A percentile compares a stretch with the other conserved stretches of the same genome.
Conservation (phyloP, 257 asterid genomes). For the Dorcoceras hygrometricum region DNA sequence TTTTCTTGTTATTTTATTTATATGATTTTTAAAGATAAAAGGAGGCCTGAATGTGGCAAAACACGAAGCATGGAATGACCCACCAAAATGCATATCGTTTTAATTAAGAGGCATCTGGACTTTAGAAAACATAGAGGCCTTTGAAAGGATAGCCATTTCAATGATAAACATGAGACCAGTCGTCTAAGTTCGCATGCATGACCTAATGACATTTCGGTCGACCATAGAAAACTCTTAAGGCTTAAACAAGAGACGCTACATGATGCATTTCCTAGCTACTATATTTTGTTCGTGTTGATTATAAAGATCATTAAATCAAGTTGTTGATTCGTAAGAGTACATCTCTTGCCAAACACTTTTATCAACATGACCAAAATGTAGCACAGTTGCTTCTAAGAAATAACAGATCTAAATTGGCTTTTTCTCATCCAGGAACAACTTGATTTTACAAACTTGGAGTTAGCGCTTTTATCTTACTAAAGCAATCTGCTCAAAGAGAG, state of each 20-base stretch:
- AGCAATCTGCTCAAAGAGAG: background rate
- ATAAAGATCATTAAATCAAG: background rate
- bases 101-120: background rate
- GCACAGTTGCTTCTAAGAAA: no score
- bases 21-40: constrained; percentile 37
- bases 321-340: background rate
- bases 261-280: background rate
- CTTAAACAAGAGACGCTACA: background rate
- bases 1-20: constrained; percentile 9
- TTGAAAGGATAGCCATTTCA: no score
- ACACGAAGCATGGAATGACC: background rate
- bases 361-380: background rate
- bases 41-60: constrained; percentile 30
- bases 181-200: background rate
- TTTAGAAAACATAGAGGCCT: background rate
- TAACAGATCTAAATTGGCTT: no score
- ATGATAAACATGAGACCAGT: background rate
- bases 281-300: background rate
- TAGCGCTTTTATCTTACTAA: no score
- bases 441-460: background rate
- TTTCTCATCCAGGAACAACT: background rate
- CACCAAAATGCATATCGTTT: background rate
- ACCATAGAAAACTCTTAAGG: background rate
- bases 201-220: background rate
- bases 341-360: background rate